phyloP scores from a whole-genome alignment of 2,329 filamentous ascomycete species.

The Ampelomyces quisqualis region DNA sequence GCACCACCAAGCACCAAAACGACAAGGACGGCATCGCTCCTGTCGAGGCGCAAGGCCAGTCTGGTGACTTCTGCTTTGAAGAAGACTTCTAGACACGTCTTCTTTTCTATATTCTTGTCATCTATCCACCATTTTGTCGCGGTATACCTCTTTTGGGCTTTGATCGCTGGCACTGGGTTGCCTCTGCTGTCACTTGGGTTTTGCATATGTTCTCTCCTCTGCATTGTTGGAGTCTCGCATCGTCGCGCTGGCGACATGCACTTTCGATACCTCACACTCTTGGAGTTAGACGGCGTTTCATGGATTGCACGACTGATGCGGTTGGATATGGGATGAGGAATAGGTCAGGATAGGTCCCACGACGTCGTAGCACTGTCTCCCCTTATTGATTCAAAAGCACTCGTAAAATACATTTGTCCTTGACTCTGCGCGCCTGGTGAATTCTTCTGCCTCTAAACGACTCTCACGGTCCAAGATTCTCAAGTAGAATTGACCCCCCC shows the following conservation, averaged over 20 bases:
- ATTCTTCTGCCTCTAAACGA: no score
- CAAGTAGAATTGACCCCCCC: no score
- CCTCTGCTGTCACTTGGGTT: slow-evolving; percentile 15
- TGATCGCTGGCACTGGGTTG: slow-evolving; percentile 24
- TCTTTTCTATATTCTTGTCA: slow-evolving; percentile 13
- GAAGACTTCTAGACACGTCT: slow-evolving; percentile 79
- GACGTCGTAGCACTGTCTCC: neutral
- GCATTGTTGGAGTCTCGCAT: slow-evolving; percentile 34
- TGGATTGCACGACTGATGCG: slow-evolving; percentile 12
- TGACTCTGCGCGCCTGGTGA: no score
- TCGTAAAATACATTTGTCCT: neutral
- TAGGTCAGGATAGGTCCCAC: no score
- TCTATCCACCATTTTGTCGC: slow-evolving; percentile 23
- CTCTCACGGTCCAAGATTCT: no score
- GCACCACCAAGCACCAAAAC: slow-evolving; percentile 70
- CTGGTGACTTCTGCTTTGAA: slow-evolving; percentile 86
- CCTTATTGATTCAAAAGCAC: neutral
- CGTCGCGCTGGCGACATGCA: slow-evolving; percentile 8
- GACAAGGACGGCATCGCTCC: slow-evolving; percentile 49
- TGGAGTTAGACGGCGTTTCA: slow-evolving; percentile 1
- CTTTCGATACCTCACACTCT: slow-evolving; percentile 29
- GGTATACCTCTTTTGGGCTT: slow-evolving; percentile 24
- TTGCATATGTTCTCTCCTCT: slow-evolving; percentile 31
- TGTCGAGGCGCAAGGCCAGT: slow-evolving; percentile 48
- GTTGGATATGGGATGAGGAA: slow-evolving; percentile 2